Evolutionary conservation across 148 eudicot genomes (phyloP), one percentile per base, ranked within the genome.

Genomic region (Cornus florida): DNA sequence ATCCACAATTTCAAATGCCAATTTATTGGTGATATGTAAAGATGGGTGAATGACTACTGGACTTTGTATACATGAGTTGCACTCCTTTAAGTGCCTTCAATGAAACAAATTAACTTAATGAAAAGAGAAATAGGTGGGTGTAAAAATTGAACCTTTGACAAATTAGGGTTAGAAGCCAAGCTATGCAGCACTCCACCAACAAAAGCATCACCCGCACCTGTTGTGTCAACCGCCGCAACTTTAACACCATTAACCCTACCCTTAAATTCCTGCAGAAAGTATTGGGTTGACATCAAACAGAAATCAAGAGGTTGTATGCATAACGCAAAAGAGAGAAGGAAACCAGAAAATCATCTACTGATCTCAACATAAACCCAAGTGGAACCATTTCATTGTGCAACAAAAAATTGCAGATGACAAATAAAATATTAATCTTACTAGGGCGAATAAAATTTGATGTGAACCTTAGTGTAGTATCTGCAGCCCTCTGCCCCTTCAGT

Each of bases 191-290:
- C 5, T 14, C 90, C 92, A 16, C 85, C 92, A 13, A 91, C 89
- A 69, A 91, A 91, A 69, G 92, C 88, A 83, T 91, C 94, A 22
- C 94, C 94, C 4, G 94, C 94, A 28, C 94, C 94, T 24, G 91
- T 91, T 39, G 94, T 85, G 80, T 91, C 94, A 76, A 91, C 86
- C 17, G 92, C 78, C 50, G 84, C 79, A 24, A 89, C 94, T 80
- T 80, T 82, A 23, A 89, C 75, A 33, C 86, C 85, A 71, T 41
- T 78, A 67, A 91, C 92, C 80, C 75, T 89, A 6, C 94, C 94
- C 81, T 83, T 89, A 46, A 87, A 86, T 10, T 72, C 77, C 94
- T 91, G 89, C 83, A 86, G 56, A 41, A 33, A 20, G 57, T 35
- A 69, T 46, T 72, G n/a, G 53, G 23, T n/a, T 60, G 10, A 31